Percentiles rank a stretch among this genome's conserved stretches.
phyloP scores from a whole-genome alignment of 2,329 filamentous ascomycete species.

The Stachybotrys chlorohalonatus region DNA sequence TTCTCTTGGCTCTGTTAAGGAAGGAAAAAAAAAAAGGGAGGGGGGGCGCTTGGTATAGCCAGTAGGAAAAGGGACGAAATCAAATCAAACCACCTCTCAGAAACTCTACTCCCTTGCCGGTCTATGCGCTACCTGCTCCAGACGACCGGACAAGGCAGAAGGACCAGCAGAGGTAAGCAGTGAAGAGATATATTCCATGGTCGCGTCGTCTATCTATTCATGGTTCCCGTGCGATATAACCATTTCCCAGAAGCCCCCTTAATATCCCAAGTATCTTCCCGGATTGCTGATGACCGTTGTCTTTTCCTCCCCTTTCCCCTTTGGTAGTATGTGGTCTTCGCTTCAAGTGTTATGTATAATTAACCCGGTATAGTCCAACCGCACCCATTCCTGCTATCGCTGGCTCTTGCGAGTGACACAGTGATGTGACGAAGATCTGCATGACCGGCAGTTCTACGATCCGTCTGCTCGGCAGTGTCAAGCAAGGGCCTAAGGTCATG shows the following conservation, averaged over 20 bases:
- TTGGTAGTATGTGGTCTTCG: background rate
- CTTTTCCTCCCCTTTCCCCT: background rate
- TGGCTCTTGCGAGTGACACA: background rate
- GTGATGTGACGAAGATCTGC: background rate
- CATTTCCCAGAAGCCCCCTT: background rate
- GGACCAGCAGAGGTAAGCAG: background rate
- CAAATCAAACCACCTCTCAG: no score
- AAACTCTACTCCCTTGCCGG: no score
- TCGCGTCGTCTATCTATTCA: conserved; percentile 12
- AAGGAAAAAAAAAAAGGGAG: no score
- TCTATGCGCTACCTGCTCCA: no score
- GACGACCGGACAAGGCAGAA: background rate
- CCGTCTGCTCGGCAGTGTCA: background rate
- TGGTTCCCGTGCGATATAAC: background rate
- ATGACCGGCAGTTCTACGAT: background rate
- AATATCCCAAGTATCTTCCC: background rate
- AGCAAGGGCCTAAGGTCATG: background rate
- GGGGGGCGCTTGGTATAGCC: no score
- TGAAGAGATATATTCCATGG: conserved; percentile 2
- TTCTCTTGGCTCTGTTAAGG: no score
- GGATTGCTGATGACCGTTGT: background rate
- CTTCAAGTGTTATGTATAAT: background rate
- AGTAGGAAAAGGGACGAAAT: no score
- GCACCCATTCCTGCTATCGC: background rate
- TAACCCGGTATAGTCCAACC: background rate